Evolutionary conservation across 306 rosid species (phyloP), one percentile per base, ranked within the genome.

Genomic region (Lagenaria siceraria): DNA sequence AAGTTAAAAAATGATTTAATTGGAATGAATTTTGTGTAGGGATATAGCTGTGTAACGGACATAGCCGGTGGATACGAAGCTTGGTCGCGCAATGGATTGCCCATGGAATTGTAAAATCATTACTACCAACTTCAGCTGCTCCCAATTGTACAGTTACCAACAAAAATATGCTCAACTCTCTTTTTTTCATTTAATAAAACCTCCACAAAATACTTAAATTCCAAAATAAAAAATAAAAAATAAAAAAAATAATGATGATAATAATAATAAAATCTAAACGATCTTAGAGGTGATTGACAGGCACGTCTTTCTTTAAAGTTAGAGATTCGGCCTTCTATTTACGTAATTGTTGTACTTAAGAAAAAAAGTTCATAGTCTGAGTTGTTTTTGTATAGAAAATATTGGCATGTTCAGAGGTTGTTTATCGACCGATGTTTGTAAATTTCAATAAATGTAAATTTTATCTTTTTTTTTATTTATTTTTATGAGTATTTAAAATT

Each of bases 41-140:
- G 97, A 49, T 95, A 83, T 62, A 80, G 80, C 40, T 89, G 91
- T 78, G 79, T 92, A 46, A 95, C 96, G 49, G 96, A 95, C 81
- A 86, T 94, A 75, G 96, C 97, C 2, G 97, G 98, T 78, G 98
- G 98, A 29, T 89, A 81, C 78, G 96, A 90, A 81, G 84, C 96
- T 78, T 92, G 98, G 97, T 78, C 91, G 27, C 89, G 83, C 78
- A 92, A 79, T 87, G 87, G 83, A 62, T 93, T 95, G 71, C 96
- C 97, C 43, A 86, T 85, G 68, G 92, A 90, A 80, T 42, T 12
- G 40, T 90, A 88, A n/a, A 89, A 59, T 21, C n/a, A 38, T 66
- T 4, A 4, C 12, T 19, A 3, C 1, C 22, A n/a, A 22, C 35
- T 14, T 69, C 21, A 13, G 1, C 21, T 24, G 19, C 36, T 43